A percentile compares a stretch with the other conserved stretches of the same genome.
phyloP scores from a whole-genome alignment of 306 rosid species.

The Canavalia ensiformis region DNA sequence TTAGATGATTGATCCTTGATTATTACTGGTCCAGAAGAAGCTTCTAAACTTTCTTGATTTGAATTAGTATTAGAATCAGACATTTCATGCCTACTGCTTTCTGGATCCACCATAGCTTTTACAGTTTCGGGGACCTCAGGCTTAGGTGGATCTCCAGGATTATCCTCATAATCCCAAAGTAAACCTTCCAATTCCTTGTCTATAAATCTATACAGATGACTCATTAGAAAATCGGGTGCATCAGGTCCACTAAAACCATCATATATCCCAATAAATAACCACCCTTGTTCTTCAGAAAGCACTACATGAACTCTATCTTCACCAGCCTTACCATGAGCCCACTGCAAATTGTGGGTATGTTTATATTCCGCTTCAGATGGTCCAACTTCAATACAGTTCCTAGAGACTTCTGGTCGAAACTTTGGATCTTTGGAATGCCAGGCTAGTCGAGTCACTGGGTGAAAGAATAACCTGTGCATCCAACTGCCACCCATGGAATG shows the following conservation, averaged over 20 bases:
- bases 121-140: slow-evolving; percentile 43
- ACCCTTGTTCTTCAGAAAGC: slow-evolving; percentile 81
- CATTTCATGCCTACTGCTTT: slow-evolving; percentile 47
- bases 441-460: slow-evolving; percentile 65
- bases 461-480: slow-evolving; percentile 68
- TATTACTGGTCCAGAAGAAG: slow-evolving; percentile 38
- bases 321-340: slow-evolving; percentile 87
- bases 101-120: slow-evolving; percentile 42
- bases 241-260: slow-evolving; percentile 84
- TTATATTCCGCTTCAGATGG: slow-evolving; percentile 60
- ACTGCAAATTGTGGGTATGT: slow-evolving; percentile 68
- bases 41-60: slow-evolving; percentile 48
- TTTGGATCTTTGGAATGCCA: slow-evolving; percentile 70
- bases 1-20: slow-evolving; percentile 48
- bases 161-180: slow-evolving; percentile 74
- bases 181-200: slow-evolving; percentile 75
- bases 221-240: slow-evolving; percentile 80
- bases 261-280: slow-evolving; percentile 80
- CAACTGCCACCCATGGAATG: slow-evolving; percentile 62
- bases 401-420: slow-evolving; percentile 57
- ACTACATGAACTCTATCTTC: slow-evolving; percentile 81
- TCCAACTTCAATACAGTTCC: slow-evolving; percentile 55
- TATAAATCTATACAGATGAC: slow-evolving; percentile 68
- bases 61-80: slow-evolving; percentile 48
- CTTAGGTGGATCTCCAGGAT: slow-evolving; percentile 47